Evolutionary conservation across 2,329 filamentous ascomycete species (phyloP).

Genomic region (Onygenales sp.): DNA sequence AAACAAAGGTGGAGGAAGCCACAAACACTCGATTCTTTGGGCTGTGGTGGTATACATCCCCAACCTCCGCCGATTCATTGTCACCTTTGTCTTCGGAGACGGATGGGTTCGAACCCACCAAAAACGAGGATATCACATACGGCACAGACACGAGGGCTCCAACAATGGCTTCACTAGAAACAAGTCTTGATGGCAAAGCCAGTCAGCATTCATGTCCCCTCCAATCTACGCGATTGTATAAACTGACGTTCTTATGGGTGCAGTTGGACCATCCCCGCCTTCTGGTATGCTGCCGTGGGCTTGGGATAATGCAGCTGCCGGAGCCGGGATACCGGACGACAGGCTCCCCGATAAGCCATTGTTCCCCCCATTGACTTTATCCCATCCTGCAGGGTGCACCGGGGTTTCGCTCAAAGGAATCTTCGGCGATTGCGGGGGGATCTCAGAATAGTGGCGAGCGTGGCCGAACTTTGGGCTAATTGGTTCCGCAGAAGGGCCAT

Average conservation of each 20-base stretch:
- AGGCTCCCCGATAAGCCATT: background rate
- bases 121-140: background rate
- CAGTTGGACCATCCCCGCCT: background rate
- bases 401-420: background rate
- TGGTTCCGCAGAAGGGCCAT: background rate
- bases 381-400: background rate
- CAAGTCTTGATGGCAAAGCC: background rate
- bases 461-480: background rate
- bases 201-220: background rate
- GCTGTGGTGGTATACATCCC: background rate
- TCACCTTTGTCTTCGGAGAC: background rate
- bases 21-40: background rate
- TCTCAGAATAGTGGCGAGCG: background rate
- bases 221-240: background rate
- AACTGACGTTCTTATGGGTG: background rate
- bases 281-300: background rate
- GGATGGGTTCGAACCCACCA: background rate
- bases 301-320: background rate
- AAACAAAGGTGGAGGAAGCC: slow-evolving; percentile 18
- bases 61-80: background rate
- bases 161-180: background rate
- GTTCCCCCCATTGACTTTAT: background rate
- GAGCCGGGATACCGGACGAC: background rate
- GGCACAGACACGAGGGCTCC: background rate
- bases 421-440: background rate